Base-by-base conservation (phyloP, 2,329 filamentous ascomycete genomes). In the Arthroderma uncinatum region DNA sequence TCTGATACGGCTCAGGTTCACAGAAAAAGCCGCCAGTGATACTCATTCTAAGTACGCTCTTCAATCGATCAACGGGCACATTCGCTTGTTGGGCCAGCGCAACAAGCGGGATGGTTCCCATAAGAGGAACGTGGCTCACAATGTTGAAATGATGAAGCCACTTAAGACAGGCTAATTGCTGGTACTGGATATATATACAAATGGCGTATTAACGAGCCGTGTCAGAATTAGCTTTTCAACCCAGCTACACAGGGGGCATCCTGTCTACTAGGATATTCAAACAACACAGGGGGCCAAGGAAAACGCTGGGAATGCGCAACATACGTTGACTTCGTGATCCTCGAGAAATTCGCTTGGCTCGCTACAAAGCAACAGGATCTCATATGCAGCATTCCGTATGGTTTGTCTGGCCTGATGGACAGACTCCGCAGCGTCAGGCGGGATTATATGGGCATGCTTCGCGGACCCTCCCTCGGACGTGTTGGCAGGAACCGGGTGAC, bases 11-110 rank as follows among this genome's bases (percentile, higher is more conserved):
- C 4, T 66, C 65, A 0, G 77, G 74, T 62, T 84, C 81, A 44
- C 69, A 64, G 67, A 84, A 82, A 58, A 84, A 73, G 9, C 73
- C 70, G 61, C 77, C 79, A 10, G 79, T 82, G 74, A 83, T 82
- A 39, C 77, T 79, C 65, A 82, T 76, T 6, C 81, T 78, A 28
- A 81, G 66, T 5, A 79, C 68, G 37, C 54, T 63, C 25, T 66
- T 62, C 7, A 72, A 60, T 2, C 60, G 61, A 0, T 54, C 19
- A 25, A 67, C 64, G 1, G 62, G 56, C 2, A 73, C 61, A 1
- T 59, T 53, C 8, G 65, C 65, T 2, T 53, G 19, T 6, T 28
- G 25, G 0, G 71, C 65, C 5, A 73, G 59, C 1, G 67, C 62
- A 1, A 52, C 12, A 54, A 68, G 73, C 1, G 60, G 53, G 4